Percentiles rank a stretch among this genome's conserved stretches.
Conservation (phyloP, 306 rosid genomes). For the Vicia sativa region DNA sequence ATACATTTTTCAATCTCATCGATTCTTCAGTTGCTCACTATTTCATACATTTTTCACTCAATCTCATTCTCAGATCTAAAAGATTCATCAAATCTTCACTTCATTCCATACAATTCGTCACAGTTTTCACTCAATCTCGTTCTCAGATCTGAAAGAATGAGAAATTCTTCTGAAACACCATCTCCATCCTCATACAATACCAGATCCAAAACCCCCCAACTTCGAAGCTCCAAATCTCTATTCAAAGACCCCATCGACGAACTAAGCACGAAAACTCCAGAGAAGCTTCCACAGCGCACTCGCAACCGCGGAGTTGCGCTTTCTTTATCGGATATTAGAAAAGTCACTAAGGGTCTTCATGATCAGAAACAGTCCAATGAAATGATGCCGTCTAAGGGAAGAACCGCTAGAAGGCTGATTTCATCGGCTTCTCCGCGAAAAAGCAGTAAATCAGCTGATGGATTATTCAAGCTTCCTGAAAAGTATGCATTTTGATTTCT, state of each 20-base stretch:
- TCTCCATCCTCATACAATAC: constrained; percentile 39
- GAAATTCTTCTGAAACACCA: constrained; percentile 40
- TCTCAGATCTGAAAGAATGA: constrained; percentile 40
- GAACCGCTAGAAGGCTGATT: constrained; percentile 51
- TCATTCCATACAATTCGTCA: background rate
- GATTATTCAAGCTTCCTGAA: constrained; percentile 47
- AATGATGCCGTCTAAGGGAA: constrained; percentile 20
- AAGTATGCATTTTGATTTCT: constrained; percentile 42
- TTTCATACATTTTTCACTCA: no score
- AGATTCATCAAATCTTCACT: background rate
- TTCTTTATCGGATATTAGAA: constrained; percentile 47
- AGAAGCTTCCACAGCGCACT: constrained; percentile 48
- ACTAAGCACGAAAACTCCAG: constrained; percentile 57
- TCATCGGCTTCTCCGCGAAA: constrained; percentile 26
- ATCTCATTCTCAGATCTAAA: background rate
- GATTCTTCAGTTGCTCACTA: background rate
- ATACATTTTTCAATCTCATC: background rate
- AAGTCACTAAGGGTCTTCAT: constrained; percentile 48
- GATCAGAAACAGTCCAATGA: constrained; percentile 35
- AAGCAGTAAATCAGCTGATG: constrained; percentile 14
- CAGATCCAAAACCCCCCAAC: constrained; percentile 41
- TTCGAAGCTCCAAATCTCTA: constrained; percentile 36
- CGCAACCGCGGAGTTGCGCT: constrained; percentile 56
- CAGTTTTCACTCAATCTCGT: background rate
- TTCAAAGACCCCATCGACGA: constrained; percentile 24